Percentiles rank a stretch among this genome's conserved stretches.
Evolutionary conservation across 352 stramenopile species (phyloP).

Genomic region (Phytophthora chlamydospora): DNA sequence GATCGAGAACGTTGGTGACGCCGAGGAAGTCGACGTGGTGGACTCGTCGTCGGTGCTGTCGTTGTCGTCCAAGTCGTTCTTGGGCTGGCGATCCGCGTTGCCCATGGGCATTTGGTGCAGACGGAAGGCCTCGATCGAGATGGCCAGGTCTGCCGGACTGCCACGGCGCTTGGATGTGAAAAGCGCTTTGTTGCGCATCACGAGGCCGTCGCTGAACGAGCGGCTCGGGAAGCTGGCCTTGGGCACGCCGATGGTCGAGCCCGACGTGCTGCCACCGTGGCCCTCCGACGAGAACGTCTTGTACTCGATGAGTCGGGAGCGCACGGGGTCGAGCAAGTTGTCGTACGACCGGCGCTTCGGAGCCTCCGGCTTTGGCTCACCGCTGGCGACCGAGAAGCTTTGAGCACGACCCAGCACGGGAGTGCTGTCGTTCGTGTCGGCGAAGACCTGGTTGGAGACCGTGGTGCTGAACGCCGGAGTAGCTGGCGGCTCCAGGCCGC

Average conservation of each 20-base stretch:
- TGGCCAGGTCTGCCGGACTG: slow-evolving; percentile 72
- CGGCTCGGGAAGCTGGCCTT: slow-evolving; percentile 70
- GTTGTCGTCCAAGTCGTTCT: slow-evolving; percentile 56
- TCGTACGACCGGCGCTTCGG: slow-evolving; percentile 73
- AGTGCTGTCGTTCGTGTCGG: slow-evolving; percentile 14
- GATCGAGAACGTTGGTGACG: slow-evolving; percentile 29
- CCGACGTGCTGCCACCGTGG: slow-evolving; percentile 21
- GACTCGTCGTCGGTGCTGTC: slow-evolving; percentile 37
- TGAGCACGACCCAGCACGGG: slow-evolving; percentile 35
- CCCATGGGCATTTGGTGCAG: slow-evolving; percentile 70
- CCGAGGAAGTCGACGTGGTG: slow-evolving; percentile 31
- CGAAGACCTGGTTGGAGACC: slow-evolving; percentile 29
- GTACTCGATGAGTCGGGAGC: slow-evolving; percentile 80
- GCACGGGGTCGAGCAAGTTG: slow-evolving; percentile 74
- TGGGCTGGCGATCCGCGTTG: slow-evolving; percentile 41
- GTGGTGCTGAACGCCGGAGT: slow-evolving; percentile 19
- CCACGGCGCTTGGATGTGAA: slow-evolving; percentile 71
- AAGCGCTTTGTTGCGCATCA: slow-evolving; percentile 69
- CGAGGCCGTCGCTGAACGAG: slow-evolving; percentile 81
- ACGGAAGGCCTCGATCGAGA: slow-evolving; percentile 79
- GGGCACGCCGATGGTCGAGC: slow-evolving; percentile 42
- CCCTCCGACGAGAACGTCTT: slow-evolving; percentile 71
- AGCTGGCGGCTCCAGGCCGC: slow-evolving; percentile 17
- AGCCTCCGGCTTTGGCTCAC: slow-evolving; percentile 8
- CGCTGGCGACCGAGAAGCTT: slow-evolving; percentile 50